Base-by-base conservation (phyloP, 1,284 basidiomycete genomes). In the Pascua guehoae region DNA sequence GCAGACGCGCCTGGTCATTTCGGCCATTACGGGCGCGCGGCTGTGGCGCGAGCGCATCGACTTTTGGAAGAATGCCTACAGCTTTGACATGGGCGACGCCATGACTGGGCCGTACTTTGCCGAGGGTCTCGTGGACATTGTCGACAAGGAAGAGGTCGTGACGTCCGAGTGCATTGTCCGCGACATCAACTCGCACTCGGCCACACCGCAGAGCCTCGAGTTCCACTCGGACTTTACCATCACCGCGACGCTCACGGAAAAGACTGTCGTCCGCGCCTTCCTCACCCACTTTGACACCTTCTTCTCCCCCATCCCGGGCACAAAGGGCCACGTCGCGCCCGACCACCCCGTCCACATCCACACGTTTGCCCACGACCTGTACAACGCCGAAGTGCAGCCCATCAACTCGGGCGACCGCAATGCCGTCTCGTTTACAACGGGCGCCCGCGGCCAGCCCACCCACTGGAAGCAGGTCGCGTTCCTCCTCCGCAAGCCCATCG, bases 391-490 rank as follows among this genome's bases (percentile, higher is more conserved):
- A 18, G 65, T 70, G 11, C 56, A 58, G 51, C 60, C 69, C 12
- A 49, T 57, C 54, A 57, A 62, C 47, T 42, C 39, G 12, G 48
- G 50, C 48, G 61, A 61, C 40, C 59, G 51, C 24, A 80, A 81
- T 38, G 83, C 83, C 47, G 79, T 80, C 15, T 78, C 86, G 38
- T 98, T 98, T 75, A 95, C 91, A 62, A 98, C 95, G 0, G 91
- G 92, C 0, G 92, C 95, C 5, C 78, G 66, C 44, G 76, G 89
- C 61, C 84, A 86, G 49, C 86, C 89, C 18, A 98, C 95, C n/a
- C 95, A 98, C 74, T 98, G 95, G 95, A 95, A 95, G 74, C 95
- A 98, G 73, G 94, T 94, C 0, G 70, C 93, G 12, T 96, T 98
- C 75, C 78, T 98, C 62, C 80, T 98, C 61, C 83, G 85, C 54